phyloP scores from a whole-genome alignment of 306 rosid genomes.

The Glycine tomentella region DNA sequence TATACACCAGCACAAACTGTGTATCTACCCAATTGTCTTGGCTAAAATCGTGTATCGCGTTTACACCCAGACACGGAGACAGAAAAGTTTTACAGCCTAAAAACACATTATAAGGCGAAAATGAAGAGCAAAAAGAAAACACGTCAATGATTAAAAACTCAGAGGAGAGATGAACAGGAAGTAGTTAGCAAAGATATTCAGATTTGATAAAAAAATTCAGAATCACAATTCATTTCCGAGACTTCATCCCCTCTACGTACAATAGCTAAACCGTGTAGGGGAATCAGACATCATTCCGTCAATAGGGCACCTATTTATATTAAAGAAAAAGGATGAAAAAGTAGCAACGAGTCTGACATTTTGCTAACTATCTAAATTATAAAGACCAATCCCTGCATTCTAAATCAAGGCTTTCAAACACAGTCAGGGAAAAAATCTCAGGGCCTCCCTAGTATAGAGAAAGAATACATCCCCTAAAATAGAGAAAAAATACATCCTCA shows the following conservation, averaged over 20 bases:
- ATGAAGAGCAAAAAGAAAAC: too few relatives aligned
- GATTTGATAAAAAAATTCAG: slow-evolving; percentile 58
- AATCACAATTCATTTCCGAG: slow-evolving; percentile 64
- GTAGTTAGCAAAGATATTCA: slow-evolving; percentile 48
- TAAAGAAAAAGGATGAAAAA: slow-evolving; percentile 37
- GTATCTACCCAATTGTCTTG: slow-evolving; percentile 17
- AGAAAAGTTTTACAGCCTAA: not conserved
- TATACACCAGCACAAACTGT: not conserved
- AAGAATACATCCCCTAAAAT: slow-evolving; percentile 71
- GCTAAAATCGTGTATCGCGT: not conserved
- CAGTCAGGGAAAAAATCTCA: slow-evolving; percentile 67
- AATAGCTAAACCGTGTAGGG: slow-evolving; percentile 44
- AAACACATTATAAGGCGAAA: too few relatives aligned
- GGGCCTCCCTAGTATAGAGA: slow-evolving; percentile 72
- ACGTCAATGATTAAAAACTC: too few relatives aligned
- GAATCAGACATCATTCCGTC: slow-evolving; percentile 52
- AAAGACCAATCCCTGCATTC: slow-evolving; percentile 71
- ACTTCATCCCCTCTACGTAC: slow-evolving; percentile 59
- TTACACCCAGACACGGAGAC: not conserved
- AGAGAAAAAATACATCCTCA: slow-evolving; percentile 70
- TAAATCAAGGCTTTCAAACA: slow-evolving; percentile 71
- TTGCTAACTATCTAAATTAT: slow-evolving; percentile 70
- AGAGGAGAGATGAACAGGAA: slow-evolving; percentile 2
- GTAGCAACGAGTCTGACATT: slow-evolving; percentile 56
- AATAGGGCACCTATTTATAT: slow-evolving; percentile 59